Percentiles rank a stretch among this genome's conserved stretches.
Evolutionary conservation across 768 basidiomycete genomes (phyloP).

Genomic region (Russula olivacea): DNA sequence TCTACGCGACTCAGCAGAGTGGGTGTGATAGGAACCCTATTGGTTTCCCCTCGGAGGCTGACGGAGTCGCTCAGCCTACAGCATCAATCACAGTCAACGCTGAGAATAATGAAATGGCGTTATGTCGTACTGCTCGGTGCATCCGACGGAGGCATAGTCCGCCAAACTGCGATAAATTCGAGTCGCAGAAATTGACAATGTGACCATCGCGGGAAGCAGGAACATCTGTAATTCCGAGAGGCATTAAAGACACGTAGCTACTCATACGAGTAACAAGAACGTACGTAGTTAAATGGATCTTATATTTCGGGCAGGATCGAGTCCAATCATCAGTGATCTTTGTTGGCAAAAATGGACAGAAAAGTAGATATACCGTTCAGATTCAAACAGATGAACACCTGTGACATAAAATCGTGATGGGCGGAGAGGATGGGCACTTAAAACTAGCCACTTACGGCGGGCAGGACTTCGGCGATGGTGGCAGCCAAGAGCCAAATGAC

Average conservation of each 20-base stretch:
- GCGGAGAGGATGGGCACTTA: too few species aligned
- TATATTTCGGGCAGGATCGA: neutral
- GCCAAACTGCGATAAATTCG: neutral
- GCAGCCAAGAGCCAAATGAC: neutral
- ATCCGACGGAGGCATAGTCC: too few species aligned
- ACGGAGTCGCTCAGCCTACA: neutral
- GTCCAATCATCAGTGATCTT: neutral
- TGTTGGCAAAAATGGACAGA: too few species aligned
- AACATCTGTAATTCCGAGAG: neutral
- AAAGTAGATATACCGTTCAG: neutral
- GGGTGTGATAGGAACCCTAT: too few species aligned
- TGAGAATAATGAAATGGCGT: neutral
- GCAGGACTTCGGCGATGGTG: neutral
- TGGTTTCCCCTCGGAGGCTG: neutral
- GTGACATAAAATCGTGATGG: neutral
- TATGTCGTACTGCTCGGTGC: neutral
- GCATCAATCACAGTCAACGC: neutral
- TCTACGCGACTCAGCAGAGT: neutral
- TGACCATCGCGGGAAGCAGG: neutral
- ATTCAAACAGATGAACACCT: conserved; percentile 1
- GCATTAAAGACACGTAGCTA: neutral
- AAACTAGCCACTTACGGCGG: neutral
- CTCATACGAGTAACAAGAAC: neutral
- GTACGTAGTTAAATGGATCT: neutral
- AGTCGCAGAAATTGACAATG: neutral